These are phyloP conservation scores for Boechera divaricarpa DNA, from an alignment of 345 rosid species.

Conservation along the genomic window DNA sequence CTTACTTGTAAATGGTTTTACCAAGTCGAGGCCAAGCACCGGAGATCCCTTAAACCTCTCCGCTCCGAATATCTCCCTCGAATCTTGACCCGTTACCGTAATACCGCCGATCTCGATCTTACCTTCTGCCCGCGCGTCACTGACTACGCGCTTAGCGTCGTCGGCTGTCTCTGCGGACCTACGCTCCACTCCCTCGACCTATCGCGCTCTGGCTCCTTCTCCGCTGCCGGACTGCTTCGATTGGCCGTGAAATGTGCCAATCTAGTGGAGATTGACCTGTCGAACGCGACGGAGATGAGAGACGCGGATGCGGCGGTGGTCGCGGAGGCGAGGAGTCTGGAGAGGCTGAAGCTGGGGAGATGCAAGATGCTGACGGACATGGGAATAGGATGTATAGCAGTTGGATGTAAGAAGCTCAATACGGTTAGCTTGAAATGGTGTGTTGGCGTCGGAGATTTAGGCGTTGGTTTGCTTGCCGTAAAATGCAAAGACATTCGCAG, in stretches of 20 bases:
- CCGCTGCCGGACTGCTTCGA: constrained; percentile 49
- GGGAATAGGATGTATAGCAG: constrained; percentile 61
- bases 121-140: constrained; percentile 52
- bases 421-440: constrained; percentile 59
- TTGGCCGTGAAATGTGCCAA: constrained; percentile 42
- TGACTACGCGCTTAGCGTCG: constrained; percentile 45
- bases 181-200: constrained; percentile 47
- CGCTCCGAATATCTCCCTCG: constrained; percentile 48
- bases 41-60: constrained; percentile 47
- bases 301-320: constrained; percentile 51
- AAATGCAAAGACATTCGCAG: constrained; percentile 51
- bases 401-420: constrained; percentile 53
- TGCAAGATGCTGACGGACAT: constrained; percentile 57
- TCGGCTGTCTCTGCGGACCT: constrained; percentile 41
- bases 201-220: constrained; percentile 49
- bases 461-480: constrained; percentile 54
- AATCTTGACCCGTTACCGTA: constrained; percentile 40
- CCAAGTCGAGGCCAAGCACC: constrained; percentile 50
- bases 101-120: constrained; percentile 50
- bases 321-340: constrained; percentile 53
- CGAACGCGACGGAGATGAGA: constrained; percentile 51
- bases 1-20: constrained; percentile 48
- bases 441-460: constrained; percentile 55
- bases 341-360: constrained; percentile 51
- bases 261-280: constrained; percentile 49